A percentile compares a stretch with the other conserved stretches of the same genome.
These are phyloP conservation scores for Mortierella sp. DNA, from an alignment of 371 early-diverging fungal species.

Conservation along the genomic window DNA sequence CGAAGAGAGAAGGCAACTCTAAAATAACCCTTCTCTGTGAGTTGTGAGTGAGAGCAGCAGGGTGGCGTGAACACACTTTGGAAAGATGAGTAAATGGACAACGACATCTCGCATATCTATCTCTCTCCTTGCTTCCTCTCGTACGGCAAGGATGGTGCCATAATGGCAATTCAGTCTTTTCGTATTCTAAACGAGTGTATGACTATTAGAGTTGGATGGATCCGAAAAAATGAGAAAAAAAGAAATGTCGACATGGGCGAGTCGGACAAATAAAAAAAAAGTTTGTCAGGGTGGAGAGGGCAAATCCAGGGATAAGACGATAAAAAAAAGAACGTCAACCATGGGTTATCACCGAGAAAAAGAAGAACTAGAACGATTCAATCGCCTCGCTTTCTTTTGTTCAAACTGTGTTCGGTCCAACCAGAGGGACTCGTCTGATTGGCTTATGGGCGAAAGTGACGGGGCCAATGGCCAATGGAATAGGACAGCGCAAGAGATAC, in stretches of 20 bases:
- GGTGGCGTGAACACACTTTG: conserved; percentile 11
- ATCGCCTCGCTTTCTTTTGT: neutral
- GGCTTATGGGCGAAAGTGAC: neutral
- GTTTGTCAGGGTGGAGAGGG: neutral
- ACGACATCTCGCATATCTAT: conserved; percentile 2
- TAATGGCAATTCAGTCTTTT: neutral
- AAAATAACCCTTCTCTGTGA: neutral
- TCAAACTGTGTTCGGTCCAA: neutral
- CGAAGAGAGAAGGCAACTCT: neutral
- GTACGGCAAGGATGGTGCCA: conserved; percentile 5
- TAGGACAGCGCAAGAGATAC: neutral
- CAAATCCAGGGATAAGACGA: neutral
- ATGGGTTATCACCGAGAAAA: neutral
- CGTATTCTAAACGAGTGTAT: neutral
- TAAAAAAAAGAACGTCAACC: neutral
- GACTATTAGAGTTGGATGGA: neutral
- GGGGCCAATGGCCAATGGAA: neutral
- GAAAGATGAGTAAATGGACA: neutral
- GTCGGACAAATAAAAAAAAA: neutral
- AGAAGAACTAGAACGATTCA: neutral
- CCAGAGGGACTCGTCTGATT: neutral
- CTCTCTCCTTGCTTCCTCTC: neutral
- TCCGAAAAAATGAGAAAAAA: neutral
- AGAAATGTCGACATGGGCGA: conserved; percentile 1
- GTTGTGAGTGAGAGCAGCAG: neutral